These are phyloP conservation scores for Pichia heedii DNA, from an alignment of 805 yeast species.

Conservation along the genomic window DNA sequence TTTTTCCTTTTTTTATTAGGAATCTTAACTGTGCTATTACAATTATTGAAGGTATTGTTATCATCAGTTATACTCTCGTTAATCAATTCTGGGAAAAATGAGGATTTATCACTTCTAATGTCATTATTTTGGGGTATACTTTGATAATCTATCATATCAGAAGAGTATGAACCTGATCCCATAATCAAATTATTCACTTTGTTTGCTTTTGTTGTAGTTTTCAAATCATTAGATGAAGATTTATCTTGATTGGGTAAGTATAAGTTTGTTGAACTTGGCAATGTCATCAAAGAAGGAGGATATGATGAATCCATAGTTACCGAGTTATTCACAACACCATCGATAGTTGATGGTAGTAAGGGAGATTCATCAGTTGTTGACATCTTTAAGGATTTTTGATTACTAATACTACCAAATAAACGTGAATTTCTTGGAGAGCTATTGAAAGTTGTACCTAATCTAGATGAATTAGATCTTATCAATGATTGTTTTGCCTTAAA, in stretches of 20 bases:
- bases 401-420: conserved; percentile 7
- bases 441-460: conserved; percentile 19
- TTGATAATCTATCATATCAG: background rate
- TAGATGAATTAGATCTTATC: conserved; percentile 16
- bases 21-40: background rate
- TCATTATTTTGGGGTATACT: conserved; percentile 1
- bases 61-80: background rate
- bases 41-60: background rate
- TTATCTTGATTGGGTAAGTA: background rate
- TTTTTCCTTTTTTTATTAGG: conserved; percentile 7
- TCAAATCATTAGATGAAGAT: background rate
- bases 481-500: conserved; percentile 18
- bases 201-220: background rate
- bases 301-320: background rate
- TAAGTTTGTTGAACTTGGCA: background rate
- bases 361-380: conserved; percentile 3
- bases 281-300: background rate
- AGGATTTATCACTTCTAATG: too few species aligned
- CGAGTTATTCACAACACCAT: background rate
- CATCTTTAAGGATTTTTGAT: conserved; percentile 1
- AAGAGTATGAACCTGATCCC: background rate
- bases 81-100: too few species aligned
- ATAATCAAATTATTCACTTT: background rate
- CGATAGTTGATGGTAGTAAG: background rate
- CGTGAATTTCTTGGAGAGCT: conserved; percentile 19